These are phyloP conservation scores for Sporothrix pallida DNA, from an alignment of 2,329 filamentous ascomycete species.

Conservation along the genomic window DNA sequence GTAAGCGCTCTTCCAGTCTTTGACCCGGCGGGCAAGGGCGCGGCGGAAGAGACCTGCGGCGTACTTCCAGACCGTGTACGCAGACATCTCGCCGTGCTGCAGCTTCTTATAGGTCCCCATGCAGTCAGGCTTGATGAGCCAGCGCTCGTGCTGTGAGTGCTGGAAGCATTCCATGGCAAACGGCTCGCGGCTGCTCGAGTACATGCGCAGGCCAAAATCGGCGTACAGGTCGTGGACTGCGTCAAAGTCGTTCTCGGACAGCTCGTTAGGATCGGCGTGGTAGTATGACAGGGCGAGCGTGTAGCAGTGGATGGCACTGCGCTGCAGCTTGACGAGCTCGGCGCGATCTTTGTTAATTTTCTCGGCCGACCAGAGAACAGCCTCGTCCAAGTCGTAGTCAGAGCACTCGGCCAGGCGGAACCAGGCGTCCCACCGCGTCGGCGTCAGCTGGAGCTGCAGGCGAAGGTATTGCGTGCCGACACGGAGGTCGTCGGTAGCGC, in stretches of 20 bases:
- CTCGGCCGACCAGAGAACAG: conserved; percentile 85
- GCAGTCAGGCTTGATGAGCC: conserved; percentile 59
- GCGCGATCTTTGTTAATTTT: conserved; percentile 84
- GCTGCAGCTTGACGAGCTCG: conserved; percentile 76
- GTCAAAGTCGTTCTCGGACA: conserved; percentile 56
- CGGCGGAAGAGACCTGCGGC: conserved; percentile 62
- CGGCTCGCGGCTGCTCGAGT: conserved; percentile 65
- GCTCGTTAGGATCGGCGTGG: conserved; percentile 47
- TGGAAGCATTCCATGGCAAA: conserved; percentile 68
- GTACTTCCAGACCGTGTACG: conserved; percentile 67
- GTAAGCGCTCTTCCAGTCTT: conserved; percentile 65
- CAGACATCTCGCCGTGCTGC: conserved; percentile 61
- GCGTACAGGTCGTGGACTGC: conserved; percentile 64
- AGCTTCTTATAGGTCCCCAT: conserved; percentile 59
- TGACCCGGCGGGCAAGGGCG: conserved; percentile 60
- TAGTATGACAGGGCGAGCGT: conserved; percentile 65
- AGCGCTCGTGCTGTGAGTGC: conserved; percentile 62
- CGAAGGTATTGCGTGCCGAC: conserved; percentile 80
- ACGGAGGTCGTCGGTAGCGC: conserved; percentile 82
- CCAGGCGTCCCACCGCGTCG: conserved; percentile 88
- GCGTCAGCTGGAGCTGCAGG: conserved; percentile 81
- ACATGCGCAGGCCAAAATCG: conserved; percentile 66
- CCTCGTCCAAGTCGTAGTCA: conserved; percentile 85
- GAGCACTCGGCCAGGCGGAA: conserved; percentile 86
- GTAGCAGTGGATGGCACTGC: conserved; percentile 82